Evolutionary conservation across 2,329 filamentous ascomycete species (phyloP).

Genomic region (Calycina herbarum): DNA sequence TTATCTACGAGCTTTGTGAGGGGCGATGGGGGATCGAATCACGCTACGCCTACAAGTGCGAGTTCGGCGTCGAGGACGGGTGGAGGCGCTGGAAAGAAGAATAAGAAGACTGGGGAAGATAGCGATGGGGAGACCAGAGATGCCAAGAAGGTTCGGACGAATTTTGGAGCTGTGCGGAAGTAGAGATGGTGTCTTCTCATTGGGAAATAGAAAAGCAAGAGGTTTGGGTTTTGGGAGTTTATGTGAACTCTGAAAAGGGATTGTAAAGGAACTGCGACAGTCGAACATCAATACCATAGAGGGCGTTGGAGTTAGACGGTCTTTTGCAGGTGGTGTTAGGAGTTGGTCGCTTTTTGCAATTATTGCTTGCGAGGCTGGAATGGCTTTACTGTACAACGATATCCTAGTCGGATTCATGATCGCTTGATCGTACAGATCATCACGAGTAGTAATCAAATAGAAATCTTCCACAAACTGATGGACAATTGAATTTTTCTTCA

Average conservation of each 20-base stretch:
- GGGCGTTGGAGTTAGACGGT: background rate
- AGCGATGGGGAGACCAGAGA: conserved; percentile 60
- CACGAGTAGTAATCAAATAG: background rate
- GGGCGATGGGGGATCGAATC: conserved; percentile 46
- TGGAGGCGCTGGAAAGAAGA: conserved; percentile 44
- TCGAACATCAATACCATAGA: background rate
- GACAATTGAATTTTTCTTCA: conserved; percentile 19
- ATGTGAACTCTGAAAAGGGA: background rate
- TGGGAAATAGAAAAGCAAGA: background rate
- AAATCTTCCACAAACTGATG: background rate
- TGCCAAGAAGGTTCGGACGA: conserved; percentile 36
- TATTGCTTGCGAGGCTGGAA: background rate
- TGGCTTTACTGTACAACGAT: background rate
- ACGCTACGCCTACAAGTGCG: conserved; percentile 57
- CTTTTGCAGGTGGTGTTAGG: conserved; percentile 2
- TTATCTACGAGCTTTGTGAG: conserved; percentile 55
- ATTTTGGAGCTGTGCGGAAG: conserved; percentile 35
- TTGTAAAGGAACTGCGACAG: background rate
- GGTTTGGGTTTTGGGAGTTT: background rate
- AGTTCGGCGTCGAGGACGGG: conserved; percentile 40
- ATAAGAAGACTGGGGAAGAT: conserved; percentile 53
- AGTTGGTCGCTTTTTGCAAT: conserved; percentile 1
- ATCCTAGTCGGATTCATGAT: background rate
- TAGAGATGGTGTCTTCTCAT: background rate
- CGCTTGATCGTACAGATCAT: background rate